Evolutionary conservation across 2,329 filamentous ascomycete genomes (phyloP).

Genomic region (Mycogone perniciosa): DNA sequence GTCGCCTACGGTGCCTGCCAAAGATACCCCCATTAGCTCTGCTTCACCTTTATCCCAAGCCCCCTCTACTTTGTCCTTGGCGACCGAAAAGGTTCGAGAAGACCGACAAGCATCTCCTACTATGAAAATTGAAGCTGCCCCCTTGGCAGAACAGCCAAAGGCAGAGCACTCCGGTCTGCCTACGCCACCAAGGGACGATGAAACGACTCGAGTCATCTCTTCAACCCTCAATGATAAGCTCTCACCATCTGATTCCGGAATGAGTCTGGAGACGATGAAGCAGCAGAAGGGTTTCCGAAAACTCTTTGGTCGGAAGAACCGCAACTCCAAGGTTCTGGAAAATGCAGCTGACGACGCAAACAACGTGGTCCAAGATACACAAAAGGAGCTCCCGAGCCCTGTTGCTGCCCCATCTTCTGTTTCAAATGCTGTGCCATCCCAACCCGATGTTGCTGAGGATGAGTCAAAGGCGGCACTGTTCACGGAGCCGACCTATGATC

Average conservation of each 20-base stretch:
- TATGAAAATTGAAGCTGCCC: slow-evolving; percentile 1
- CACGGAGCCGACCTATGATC: slow-evolving; percentile 16
- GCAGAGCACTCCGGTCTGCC: slow-evolving; percentile 1
- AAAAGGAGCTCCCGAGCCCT: slow-evolving; percentile 18
- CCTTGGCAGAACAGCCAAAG: slow-evolving; percentile 5
- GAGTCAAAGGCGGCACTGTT: slow-evolving; percentile 1
- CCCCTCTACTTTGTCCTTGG: slow-evolving; percentile 21
- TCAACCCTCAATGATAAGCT: slow-evolving; percentile 10
- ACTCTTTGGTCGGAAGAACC: slow-evolving; percentile 59
- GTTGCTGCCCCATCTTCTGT: slow-evolving; percentile 14
- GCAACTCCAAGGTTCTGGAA: slow-evolving; percentile 50
- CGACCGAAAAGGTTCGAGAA: slow-evolving; percentile 6
- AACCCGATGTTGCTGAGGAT: neutral
- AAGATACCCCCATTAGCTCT: slow-evolving; percentile 23
- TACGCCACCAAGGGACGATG: slow-evolving; percentile 21
- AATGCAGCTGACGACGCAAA: slow-evolving; percentile 46
- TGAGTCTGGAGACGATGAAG: slow-evolving; percentile 33
- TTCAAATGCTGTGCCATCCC: neutral
- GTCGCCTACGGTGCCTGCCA: slow-evolving; percentile 37
- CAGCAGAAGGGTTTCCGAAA: slow-evolving; percentile 52
- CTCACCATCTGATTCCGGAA: slow-evolving; percentile 3
- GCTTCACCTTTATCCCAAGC: slow-evolving; percentile 5
- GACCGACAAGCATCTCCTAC: slow-evolving; percentile 4
- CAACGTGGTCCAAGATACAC: slow-evolving; percentile 39
- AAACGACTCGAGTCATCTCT: neutral